Evolutionary conservation across 345 rosid genomes (phyloP), one percentile per base, ranked within the genome.

Genomic region (Salix exigua): DNA sequence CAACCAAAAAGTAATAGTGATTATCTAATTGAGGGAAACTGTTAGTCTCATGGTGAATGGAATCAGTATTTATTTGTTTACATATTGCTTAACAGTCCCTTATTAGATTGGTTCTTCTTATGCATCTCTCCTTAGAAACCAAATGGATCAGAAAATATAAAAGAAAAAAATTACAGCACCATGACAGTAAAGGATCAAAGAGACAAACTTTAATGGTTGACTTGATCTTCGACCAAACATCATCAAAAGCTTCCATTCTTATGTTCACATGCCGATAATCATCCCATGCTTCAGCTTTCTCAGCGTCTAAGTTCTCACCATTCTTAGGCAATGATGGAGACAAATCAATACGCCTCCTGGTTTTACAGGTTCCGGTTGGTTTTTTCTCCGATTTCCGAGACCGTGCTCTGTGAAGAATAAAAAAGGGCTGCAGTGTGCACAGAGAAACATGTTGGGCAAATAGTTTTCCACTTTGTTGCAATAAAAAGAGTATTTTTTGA

Each of bases 161-260:
- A 26, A 28, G 13, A 10, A 72, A 7, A 70, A 5, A 53, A 31
- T 2, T 9, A 19, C 12, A 42, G 31, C 7, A 1, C 1, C n/a
- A 53, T 26, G 18, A 8, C 42, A 69, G 60, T 33, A n/a, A 65
- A 42, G 19, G 58, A 65, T 53, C n/a, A 62, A 67, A 74, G 71
- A 62, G 13, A 71, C 83, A 10, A 64, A 90, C 98, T 82, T 83
- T 83, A 68, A 90, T 83, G 16, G 87, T 80, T 35, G 83, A 83
- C 72, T 89, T 91, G 5, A 90, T 88, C 30, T 85, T 85, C 17
- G 95, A 88, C 97, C 97, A 94, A 68, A 90, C 91, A 73, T 82
- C 73, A 40, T 87, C 82, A 82, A 86, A 94, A 70, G 91, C 92
- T 78, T 87, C 87, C 79, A 83, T 75, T 62, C 88, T 86, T 73